These are phyloP conservation scores for Citrus australasica DNA, from an alignment of 345 rosid species.

Conservation along the genomic window DNA sequence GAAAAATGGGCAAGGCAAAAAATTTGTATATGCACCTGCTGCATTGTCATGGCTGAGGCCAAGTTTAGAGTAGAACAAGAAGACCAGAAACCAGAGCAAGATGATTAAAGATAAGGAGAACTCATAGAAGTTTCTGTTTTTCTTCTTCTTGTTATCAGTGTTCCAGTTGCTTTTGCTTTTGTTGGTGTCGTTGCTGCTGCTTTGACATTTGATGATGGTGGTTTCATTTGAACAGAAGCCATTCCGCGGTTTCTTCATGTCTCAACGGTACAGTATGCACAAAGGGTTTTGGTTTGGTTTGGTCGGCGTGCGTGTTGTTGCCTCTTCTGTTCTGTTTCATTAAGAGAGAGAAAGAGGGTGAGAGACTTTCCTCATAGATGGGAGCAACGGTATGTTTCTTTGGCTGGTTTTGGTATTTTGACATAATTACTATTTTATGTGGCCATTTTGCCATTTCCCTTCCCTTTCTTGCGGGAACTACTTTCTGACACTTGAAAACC, in stretches of 20 bases:
- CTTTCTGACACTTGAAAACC: slow-evolving; percentile 12
- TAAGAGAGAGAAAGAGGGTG: background rate
- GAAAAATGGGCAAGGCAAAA: background rate
- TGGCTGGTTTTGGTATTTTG: background rate
- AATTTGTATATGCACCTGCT: slow-evolving; percentile 42
- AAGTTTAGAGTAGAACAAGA: slow-evolving; percentile 53
- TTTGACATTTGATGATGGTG: slow-evolving; percentile 23
- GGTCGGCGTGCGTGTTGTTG: background rate
- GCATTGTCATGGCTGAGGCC: slow-evolving; percentile 60
- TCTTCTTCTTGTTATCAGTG: background rate
- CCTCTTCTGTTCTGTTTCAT: background rate
- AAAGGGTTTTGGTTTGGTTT: background rate
- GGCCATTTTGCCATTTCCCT: background rate
- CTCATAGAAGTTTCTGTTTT: slow-evolving; percentile 30
- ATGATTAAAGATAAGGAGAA: slow-evolving; percentile 54
- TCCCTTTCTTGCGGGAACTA: slow-evolving; percentile 15
- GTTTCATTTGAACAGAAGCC: slow-evolving; percentile 15
- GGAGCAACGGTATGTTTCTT: background rate
- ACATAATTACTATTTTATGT: background rate
- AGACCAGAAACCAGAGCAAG: slow-evolving; percentile 63
- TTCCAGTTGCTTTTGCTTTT: background rate
- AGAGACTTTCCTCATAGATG: background rate
- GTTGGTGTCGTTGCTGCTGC: background rate
- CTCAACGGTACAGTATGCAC: slow-evolving; percentile 8
- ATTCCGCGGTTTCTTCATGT: slow-evolving; percentile 39